These are phyloP conservation scores for Macadamia tetraphylla DNA, from an alignment of 164 flowering plant species.

Conservation along the genomic window DNA sequence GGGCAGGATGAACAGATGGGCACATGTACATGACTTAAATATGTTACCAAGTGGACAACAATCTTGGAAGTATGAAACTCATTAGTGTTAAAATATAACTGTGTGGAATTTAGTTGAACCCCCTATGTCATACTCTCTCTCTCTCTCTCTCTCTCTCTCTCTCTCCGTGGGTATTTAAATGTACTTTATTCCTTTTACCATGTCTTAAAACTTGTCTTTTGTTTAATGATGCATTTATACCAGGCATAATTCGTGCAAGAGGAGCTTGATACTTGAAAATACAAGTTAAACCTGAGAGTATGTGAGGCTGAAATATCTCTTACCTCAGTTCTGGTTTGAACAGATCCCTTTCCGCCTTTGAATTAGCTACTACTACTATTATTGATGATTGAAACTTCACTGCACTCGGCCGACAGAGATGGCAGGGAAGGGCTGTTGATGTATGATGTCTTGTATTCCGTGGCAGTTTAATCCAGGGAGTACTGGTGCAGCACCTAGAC, in stretches of 20 bases:
- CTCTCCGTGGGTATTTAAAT: too few relatives aligned
- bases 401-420: constrained; percentile 70
- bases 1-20: too few relatives aligned
- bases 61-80: too few relatives aligned
- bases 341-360: background rate
- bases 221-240: background rate
- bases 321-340: background rate
- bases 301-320: constrained; percentile 4
- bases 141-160: background rate
- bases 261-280: constrained; percentile 49
- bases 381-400: constrained; percentile 77
- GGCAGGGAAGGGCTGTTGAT: constrained; percentile 53
- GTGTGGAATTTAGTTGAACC: too few relatives aligned
- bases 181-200: background rate
- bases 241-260: constrained; percentile 77
- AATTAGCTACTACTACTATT: background rate
- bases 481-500: too few relatives aligned
- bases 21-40: too few relatives aligned
- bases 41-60: too few relatives aligned
- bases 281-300: constrained; percentile 40
- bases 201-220: background rate
- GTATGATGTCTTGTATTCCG: too few relatives aligned
- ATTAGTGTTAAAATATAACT: too few relatives aligned
- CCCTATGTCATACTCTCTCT: too few relatives aligned
- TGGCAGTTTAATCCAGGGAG: too few relatives aligned